A percentile compares a stretch with the other conserved stretches of the same genome.
Conservation (phyloP, 139 green algal genomes). For the Volvox reticuliferus region DNA sequence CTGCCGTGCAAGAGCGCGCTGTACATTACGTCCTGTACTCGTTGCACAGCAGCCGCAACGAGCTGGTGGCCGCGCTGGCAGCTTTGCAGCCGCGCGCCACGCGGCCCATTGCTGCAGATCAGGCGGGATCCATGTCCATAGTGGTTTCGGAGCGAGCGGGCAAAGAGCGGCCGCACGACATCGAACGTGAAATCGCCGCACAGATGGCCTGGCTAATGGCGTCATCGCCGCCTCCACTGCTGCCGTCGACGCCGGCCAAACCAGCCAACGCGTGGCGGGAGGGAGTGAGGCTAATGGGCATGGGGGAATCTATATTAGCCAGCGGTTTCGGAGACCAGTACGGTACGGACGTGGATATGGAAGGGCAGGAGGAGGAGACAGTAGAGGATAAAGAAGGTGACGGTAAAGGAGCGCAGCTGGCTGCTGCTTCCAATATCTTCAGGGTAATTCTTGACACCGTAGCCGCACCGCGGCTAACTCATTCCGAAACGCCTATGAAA, state of each 20-base stretch:
- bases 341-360: no score
- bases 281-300: no score
- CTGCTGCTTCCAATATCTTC: no score
- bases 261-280: background rate
- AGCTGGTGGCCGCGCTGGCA: conserved; percentile 28
- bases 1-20: conserved; percentile 8
- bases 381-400: no score
- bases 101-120: background rate
- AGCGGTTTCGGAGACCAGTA: no score
- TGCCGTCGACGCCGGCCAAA: background rate
- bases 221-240: background rate
- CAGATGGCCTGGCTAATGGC: background rate
- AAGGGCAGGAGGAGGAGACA: no score
- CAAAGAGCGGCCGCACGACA: background rate
- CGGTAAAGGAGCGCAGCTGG: no score
- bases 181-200: conserved; percentile 3
- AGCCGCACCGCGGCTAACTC: no score
- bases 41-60: conserved; percentile 9
- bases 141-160: conserved; percentile 19
- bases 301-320: no score
- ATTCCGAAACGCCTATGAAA: no score
- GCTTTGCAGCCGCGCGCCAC: conserved; percentile 22
- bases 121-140: conserved; percentile 10
- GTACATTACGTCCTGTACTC: conserved; percentile 25
- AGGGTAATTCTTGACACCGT: no score